These are phyloP conservation scores for Aspergillus tanneri DNA, from an alignment of 2,329 filamentous ascomycete species.

Conservation along the genomic window DNA sequence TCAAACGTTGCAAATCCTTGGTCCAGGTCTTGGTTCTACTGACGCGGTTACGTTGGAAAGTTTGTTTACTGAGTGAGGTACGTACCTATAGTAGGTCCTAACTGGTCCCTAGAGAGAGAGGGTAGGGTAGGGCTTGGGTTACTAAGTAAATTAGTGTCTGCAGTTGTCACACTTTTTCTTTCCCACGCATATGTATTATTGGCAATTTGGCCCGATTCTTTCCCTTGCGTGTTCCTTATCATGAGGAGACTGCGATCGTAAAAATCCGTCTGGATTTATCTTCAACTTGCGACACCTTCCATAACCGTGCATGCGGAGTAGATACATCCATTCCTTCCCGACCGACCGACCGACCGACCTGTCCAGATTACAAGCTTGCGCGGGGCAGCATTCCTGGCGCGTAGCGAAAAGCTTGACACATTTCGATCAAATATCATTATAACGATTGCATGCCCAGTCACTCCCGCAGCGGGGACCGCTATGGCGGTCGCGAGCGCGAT, in stretches of 20 bases:
- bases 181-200: slow-evolving; percentile 3
- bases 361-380: too few species aligned
- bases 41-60: background rate
- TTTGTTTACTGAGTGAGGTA: background rate
- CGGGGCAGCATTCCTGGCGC: too few species aligned
- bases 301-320: background rate
- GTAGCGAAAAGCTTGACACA: background rate
- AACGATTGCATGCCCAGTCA: slow-evolving; percentile 34
- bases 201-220: background rate
- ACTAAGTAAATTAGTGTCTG: background rate
- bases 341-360: background rate
- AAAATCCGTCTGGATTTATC: background rate
- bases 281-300: background rate
- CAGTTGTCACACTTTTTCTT: background rate
- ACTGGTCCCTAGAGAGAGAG: background rate
- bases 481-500: slow-evolving; percentile 21
- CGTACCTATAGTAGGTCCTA: background rate
- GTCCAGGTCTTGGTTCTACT: background rate
- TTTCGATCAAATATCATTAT: slow-evolving; percentile 8
- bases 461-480: slow-evolving; percentile 35
- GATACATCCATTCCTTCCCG: background rate
- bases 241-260: background rate
- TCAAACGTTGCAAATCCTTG: background rate
- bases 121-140: too few species aligned
- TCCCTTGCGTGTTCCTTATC: background rate